Conservation (phyloP, 176 grass and related monocot species). For the Dactylis glomerata region DNA sequence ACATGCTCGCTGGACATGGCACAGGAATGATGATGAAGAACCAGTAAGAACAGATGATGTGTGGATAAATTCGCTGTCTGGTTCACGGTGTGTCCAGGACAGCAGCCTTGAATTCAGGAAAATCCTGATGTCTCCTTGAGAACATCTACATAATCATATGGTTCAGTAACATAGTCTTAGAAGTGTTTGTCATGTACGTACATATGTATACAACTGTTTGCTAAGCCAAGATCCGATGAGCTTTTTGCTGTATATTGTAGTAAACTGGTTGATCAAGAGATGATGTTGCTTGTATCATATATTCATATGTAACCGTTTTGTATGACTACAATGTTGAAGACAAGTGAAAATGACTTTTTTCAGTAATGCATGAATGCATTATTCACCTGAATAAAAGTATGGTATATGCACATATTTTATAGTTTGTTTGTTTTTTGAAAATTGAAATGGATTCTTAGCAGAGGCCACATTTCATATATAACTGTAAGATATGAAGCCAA, state of each 20-base stretch:
- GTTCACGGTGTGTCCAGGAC: constrained; percentile 47
- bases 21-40: constrained; percentile 86
- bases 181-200: constrained; percentile 5
- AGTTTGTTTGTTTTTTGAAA: background rate
- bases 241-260: constrained; percentile 12
- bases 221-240: background rate
- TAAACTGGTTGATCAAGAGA: background rate
- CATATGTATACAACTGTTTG: constrained; percentile 17
- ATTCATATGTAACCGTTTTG: background rate
- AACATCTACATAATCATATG: background rate
- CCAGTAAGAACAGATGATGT: constrained; percentile 67
- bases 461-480: background rate
- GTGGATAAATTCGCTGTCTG: constrained; percentile 80
- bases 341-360: background rate
- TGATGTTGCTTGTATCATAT: background rate
- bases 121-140: constrained; percentile 71
- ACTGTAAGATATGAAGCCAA: background rate
- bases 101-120: constrained; percentile 43
- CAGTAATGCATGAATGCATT: too few relatives aligned
- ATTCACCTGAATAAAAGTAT: background rate
- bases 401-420: background rate
- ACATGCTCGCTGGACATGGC: constrained; percentile 93
- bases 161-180: background rate
- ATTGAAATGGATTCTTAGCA: background rate
- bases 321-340: background rate